Evolutionary conservation across 768 basidiomycete genomes (phyloP).

Genomic region (Lactifluus piperatus): DNA sequence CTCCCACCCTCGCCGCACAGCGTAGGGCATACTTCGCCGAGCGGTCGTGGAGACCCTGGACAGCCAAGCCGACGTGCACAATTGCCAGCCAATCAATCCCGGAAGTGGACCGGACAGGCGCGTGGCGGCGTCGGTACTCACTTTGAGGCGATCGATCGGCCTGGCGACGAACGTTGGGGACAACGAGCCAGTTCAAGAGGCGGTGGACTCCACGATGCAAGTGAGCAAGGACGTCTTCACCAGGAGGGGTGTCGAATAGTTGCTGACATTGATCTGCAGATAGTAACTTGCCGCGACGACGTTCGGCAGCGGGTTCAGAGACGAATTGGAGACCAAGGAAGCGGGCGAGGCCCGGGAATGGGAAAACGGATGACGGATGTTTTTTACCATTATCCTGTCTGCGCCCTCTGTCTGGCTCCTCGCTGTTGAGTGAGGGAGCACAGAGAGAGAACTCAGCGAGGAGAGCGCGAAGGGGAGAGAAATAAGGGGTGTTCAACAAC

Average conservation of each 20-base stretch:
- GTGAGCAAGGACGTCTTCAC: background rate
- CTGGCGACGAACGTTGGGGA: background rate
- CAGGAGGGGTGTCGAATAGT: background rate
- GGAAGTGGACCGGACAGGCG: too few species aligned
- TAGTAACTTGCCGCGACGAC: background rate
- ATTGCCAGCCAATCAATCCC: background rate
- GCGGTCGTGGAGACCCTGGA: too few species aligned
- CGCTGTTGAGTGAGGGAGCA: background rate
- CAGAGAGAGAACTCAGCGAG: slow-evolving; percentile 5
- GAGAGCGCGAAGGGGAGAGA: background rate
- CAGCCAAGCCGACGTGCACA: background rate
- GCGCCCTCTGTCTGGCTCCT: background rate
- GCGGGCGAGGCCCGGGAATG: background rate
- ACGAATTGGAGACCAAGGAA: background rate
- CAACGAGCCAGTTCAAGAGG: background rate
- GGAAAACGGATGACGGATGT: background rate
- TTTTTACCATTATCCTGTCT: background rate
- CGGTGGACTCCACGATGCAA: background rate
- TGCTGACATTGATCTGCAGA: background rate
- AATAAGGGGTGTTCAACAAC: background rate
- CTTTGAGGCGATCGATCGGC: too few species aligned
- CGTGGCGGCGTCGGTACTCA: background rate
- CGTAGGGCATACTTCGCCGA: background rate
- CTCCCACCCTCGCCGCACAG: background rate
- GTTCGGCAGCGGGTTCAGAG: background rate